Percentiles rank a stretch among this genome's conserved stretches.
These are phyloP conservation scores for Hypomyces rosellus DNA, from an alignment of 2,329 filamentous ascomycete species.

Conservation along the genomic window DNA sequence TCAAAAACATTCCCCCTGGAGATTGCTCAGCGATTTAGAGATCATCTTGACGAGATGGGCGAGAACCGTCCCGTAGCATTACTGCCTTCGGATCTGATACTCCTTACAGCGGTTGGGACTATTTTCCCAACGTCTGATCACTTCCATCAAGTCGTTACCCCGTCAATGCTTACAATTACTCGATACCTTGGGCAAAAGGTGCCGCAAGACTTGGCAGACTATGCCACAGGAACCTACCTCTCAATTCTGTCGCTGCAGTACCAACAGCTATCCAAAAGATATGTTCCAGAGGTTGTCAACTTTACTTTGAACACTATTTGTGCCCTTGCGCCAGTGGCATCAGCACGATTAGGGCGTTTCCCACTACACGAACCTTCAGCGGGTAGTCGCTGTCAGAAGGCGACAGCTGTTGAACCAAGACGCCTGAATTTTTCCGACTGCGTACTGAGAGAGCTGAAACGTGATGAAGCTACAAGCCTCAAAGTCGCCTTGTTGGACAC, in stretches of 20 bases:
- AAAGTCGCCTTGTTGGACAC: conserved; percentile 58
- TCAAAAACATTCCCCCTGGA: conserved; percentile 77
- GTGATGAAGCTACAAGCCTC: conserved; percentile 23
- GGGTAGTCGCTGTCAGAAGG: conserved; percentile 44
- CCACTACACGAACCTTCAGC: conserved; percentile 52
- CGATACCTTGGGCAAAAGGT: conserved; percentile 76
- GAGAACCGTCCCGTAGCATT: conserved; percentile 44
- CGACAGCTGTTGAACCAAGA: conserved; percentile 35
- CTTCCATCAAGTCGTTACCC: conserved; percentile 92
- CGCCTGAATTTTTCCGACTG: conserved; percentile 58
- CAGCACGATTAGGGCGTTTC: conserved; percentile 48
- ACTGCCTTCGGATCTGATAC: conserved; percentile 64
- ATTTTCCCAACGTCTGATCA: conserved; percentile 96
- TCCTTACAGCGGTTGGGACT: conserved; percentile 76
- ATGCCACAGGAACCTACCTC: conserved; percentile 71
- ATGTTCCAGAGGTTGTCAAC: conserved; percentile 81
- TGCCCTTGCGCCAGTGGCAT: conserved; percentile 53
- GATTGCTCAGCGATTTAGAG: conserved; percentile 70
- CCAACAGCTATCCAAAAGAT: conserved; percentile 75
- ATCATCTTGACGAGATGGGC: conserved; percentile 57
- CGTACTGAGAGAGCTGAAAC: conserved; percentile 29
- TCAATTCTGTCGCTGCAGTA: conserved; percentile 75
- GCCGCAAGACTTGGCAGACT: conserved; percentile 58
- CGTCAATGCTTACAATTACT: conserved; percentile 76
- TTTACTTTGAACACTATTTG: conserved; percentile 71